Conservation (phyloP, 768 basidiomycete genomes). For the Lactifluus piperatus region DNA sequence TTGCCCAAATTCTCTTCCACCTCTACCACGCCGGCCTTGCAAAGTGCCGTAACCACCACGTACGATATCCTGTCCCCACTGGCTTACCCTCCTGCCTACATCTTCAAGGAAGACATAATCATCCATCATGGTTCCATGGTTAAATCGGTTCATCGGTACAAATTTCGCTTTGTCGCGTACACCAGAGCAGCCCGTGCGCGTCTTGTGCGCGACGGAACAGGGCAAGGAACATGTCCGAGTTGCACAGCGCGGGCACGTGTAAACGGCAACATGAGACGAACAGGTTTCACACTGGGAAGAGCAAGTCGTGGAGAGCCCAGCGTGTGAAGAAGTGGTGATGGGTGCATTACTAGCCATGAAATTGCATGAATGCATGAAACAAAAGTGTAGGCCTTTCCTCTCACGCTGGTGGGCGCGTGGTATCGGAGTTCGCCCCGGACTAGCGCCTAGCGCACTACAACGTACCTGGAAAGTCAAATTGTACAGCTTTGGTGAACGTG, state of each 20-base stretch:
- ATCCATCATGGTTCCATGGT: slow-evolving; percentile 81
- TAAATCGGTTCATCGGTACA: slow-evolving; percentile 76
- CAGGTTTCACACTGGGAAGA: slow-evolving; percentile 14
- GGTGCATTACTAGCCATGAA: neutral
- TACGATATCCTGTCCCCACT: slow-evolving; percentile 65
- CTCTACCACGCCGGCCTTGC: slow-evolving; percentile 25
- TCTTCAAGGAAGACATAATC: slow-evolving; percentile 87
- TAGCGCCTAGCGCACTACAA: no score
- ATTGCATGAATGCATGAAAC: no score
- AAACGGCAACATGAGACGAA: slow-evolving; percentile 35
- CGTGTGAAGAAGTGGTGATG: neutral
- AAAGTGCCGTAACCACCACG: slow-evolving; percentile 44
- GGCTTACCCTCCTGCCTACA: slow-evolving; percentile 60
- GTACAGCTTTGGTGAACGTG: no score
- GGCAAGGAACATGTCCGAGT: slow-evolving; percentile 63
- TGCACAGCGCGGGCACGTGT: slow-evolving; percentile 73
- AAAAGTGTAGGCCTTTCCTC: neutral
- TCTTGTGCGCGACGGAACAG: slow-evolving; percentile 66
- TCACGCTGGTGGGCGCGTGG: no score
- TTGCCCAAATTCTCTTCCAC: slow-evolving; percentile 27
- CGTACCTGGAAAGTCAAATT: no score
- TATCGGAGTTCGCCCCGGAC: no score
- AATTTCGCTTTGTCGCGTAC: slow-evolving; percentile 64
- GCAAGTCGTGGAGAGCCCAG: slow-evolving; percentile 17
- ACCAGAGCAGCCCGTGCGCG: slow-evolving; percentile 52